These are phyloP conservation scores for Ophiostoma australiae DNA, from an alignment of 2,329 filamentous ascomycete genomes.

Conservation along the genomic window DNA sequence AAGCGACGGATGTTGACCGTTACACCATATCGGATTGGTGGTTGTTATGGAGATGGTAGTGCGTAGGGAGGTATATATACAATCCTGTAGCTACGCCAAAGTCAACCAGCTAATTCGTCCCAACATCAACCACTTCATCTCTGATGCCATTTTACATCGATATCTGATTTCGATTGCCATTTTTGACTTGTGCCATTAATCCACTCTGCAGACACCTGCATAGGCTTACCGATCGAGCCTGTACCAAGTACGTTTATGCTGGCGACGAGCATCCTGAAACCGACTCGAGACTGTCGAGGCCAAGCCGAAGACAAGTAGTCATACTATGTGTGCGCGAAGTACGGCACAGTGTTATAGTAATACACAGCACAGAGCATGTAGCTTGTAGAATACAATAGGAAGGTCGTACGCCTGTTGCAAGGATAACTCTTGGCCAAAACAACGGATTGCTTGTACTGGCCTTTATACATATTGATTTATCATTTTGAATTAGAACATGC, in stretches of 20 bases:
- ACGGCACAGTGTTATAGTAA: too few species aligned
- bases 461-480: neutral
- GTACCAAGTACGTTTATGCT: neutral
- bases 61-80: neutral
- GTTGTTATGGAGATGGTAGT: neutral
- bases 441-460: neutral
- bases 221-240: neutral
- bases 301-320: neutral
- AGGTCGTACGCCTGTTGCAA: neutral
- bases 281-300: slow-evolving; percentile 8
- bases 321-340: too few species aligned
- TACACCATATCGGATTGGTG: slow-evolving; percentile 18
- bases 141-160: neutral
- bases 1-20: slow-evolving; percentile 13
- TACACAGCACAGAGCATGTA: neutral
- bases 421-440: neutral
- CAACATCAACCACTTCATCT: neutral
- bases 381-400: neutral
- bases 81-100: neutral
- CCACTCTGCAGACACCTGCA: neutral
- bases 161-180: neutral
- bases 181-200: neutral
- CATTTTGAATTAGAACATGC: too few species aligned
- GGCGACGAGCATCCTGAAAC: slow-evolving; percentile 1
- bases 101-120: too few species aligned